These are phyloP conservation scores for Solanum hybrid DNA, from an alignment of 305 asterid genomes.

Conservation along the genomic window DNA sequence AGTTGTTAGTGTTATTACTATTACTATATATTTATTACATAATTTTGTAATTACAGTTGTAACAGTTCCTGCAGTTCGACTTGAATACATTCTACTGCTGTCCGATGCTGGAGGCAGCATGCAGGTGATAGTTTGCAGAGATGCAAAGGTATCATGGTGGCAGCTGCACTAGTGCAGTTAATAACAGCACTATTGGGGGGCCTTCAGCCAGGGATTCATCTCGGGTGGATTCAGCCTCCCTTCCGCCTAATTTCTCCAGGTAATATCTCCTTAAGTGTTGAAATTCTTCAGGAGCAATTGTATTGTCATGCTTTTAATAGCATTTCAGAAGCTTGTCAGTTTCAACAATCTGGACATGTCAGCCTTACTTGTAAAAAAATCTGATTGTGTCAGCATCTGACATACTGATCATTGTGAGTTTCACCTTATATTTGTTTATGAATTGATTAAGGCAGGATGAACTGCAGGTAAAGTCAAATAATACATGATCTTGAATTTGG, in stretches of 20 bases:
- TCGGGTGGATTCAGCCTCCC: slow-evolving; percentile 57
- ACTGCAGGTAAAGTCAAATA: background rate
- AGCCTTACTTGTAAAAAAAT: background rate
- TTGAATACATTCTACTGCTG: slow-evolving; percentile 32
- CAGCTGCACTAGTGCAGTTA: slow-evolving; percentile 98
- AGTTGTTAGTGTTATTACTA: background rate
- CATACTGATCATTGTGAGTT: background rate
- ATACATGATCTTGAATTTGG: background rate
- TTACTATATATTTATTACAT: background rate
- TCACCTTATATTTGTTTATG: background rate
- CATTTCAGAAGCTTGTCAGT: background rate
- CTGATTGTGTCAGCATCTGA: background rate
- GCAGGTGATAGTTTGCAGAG: slow-evolving; percentile 84
- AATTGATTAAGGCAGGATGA: background rate
- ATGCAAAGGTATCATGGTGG: slow-evolving; percentile 97
- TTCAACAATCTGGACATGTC: background rate
- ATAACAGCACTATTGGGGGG: slow-evolving; percentile 61
- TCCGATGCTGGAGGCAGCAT: slow-evolving; percentile 93
- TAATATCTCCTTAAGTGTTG: slow-evolving; percentile 1
- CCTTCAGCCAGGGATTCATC: slow-evolving; percentile 69
- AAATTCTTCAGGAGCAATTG: background rate
- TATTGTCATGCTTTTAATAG: background rate
- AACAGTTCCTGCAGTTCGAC: slow-evolving; percentile 22
- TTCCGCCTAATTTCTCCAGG: slow-evolving; percentile 74
- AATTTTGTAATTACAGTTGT: background rate